Evolutionary conservation across 2,329 filamentous ascomycete genomes (phyloP).

Genomic region (Truncatella angustata): DNA sequence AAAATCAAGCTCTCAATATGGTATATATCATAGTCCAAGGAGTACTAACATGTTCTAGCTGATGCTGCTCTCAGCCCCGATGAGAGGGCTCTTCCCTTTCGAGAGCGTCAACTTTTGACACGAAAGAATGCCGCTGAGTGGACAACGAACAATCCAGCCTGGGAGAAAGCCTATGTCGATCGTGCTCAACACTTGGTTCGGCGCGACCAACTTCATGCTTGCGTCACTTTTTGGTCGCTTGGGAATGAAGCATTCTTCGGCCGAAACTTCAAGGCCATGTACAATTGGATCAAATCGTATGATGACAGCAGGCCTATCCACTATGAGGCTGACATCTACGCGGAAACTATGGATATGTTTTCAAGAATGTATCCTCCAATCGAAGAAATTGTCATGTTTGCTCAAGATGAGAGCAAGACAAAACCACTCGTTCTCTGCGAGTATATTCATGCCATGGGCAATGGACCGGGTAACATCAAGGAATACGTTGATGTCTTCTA

Average conservation of each 20-base stretch:
- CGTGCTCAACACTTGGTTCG: conserved; percentile 61
- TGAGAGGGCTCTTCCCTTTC: conserved; percentile 25
- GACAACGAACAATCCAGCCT: conserved; percentile 55
- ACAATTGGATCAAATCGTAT: conserved; percentile 53
- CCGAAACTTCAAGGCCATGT: conserved; percentile 62
- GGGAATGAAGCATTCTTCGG: conserved; percentile 70
- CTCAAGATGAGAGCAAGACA: conserved; percentile 29
- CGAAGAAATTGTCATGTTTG: conserved; percentile 35
- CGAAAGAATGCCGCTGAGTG: conserved; percentile 40
- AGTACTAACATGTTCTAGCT: conserved; percentile 13
- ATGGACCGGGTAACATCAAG: conserved; percentile 63
- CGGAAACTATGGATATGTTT: conserved; percentile 57
- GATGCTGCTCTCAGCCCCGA: conserved; percentile 27
- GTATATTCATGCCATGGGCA: conserved; percentile 62
- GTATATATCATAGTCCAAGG: background rate
- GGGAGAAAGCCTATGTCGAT: conserved; percentile 62
- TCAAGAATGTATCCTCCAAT: conserved; percentile 61
- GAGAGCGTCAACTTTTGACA: conserved; percentile 29
- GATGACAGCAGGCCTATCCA: conserved; percentile 58
- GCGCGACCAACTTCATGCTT: conserved; percentile 63
- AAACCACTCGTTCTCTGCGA: conserved; percentile 55
- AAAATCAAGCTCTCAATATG: background rate
- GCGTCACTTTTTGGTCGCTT: conserved; percentile 65
- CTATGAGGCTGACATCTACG: conserved; percentile 59
- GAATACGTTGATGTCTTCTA: conserved; percentile 64